phyloP scores from a whole-genome alignment of 768 basidiomycete genomes.

The Crucibulum laeve region DNA sequence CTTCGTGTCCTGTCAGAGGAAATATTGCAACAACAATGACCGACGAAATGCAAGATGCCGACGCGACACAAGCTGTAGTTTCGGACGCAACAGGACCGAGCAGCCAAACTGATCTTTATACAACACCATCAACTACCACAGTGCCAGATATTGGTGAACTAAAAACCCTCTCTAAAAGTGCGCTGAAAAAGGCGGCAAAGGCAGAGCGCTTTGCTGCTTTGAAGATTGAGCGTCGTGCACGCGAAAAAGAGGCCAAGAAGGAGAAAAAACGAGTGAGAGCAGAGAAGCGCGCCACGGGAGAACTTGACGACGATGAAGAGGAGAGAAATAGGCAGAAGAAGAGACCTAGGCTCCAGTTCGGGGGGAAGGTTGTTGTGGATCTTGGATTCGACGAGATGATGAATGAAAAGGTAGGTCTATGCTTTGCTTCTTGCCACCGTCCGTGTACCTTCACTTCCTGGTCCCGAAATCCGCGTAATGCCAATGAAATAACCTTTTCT shows the following conservation, averaged over 20 bases:
- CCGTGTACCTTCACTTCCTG: neutral
- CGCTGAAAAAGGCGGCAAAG: conserved; percentile 72
- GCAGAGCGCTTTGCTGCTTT: conserved; percentile 57
- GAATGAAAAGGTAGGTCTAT: conserved; percentile 78
- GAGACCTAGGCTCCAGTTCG: conserved; percentile 40
- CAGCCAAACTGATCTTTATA: neutral
- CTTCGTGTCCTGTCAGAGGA: conserved; percentile 1
- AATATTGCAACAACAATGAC: neutral
- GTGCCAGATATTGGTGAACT: conserved; percentile 3
- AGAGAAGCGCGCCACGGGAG: conserved; percentile 62
- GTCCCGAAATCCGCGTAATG: neutral
- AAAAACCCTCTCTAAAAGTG: conserved; percentile 63
- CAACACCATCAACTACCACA: neutral
- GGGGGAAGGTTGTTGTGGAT: conserved; percentile 76
- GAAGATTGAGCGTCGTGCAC: conserved; percentile 72
- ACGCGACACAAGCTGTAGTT: neutral
- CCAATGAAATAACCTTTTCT: conserved; percentile 6
- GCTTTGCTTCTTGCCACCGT: neutral
- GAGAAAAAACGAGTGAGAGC: conserved; percentile 62
- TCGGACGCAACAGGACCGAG: neutral
- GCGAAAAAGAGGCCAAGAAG: conserved; percentile 74
- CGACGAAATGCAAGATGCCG: neutral
- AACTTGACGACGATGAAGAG: conserved; percentile 44
- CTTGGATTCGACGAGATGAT: conserved; percentile 91
- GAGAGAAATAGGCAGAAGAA: conserved; percentile 33